Percentiles rank a stretch among this genome's conserved stretches.
Conservation (phyloP, 2,329 filamentous ascomycete species). For the Aspergillus luchuensis region DNA sequence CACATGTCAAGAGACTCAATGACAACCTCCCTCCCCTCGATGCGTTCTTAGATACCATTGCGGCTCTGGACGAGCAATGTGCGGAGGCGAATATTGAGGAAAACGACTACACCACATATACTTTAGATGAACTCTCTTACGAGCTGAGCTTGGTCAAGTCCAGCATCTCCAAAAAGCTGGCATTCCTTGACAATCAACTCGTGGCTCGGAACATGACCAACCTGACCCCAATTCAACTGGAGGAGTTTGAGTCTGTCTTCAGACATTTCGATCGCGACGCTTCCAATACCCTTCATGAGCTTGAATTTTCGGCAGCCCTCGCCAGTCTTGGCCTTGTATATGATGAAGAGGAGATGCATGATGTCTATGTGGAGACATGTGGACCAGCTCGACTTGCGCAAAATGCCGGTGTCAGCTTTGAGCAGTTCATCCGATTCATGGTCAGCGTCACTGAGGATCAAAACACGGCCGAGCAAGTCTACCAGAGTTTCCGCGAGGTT, state of each 20-base stretch:
- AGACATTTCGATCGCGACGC: constrained; percentile 95
- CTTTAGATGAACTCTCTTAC: constrained; percentile 93
- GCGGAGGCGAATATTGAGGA: constrained; percentile 97
- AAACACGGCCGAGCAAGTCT: constrained; percentile 97
- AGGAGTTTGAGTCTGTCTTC: constrained; percentile 98
- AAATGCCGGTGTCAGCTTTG: constrained; percentile 78
- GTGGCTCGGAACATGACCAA: constrained; percentile 99
- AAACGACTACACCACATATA: constrained; percentile 99
- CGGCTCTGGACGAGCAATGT: constrained; percentile 82
- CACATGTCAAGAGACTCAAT: constrained; percentile 81
- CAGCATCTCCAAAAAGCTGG: constrained; percentile 92
- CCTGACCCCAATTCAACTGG: constrained; percentile 93
- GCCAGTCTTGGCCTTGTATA: constrained; percentile 96
- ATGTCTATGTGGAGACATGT: constrained; percentile 87
- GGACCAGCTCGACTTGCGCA: constrained; percentile 59
- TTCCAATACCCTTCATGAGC: constrained; percentile 83
- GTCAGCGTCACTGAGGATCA: constrained; percentile 98
- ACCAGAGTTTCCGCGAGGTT: constrained; percentile 95
- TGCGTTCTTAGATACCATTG: constrained; percentile 85
- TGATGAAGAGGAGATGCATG: constrained; percentile 97
- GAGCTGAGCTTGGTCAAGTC: constrained; percentile 89
- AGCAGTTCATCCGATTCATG: constrained; percentile 99
- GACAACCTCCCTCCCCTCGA: constrained; percentile 87
- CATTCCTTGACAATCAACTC: constrained; percentile 97
- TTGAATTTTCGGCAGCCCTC: constrained; percentile 93